Evolutionary conservation across 2,329 filamentous ascomycete species (phyloP), one percentile per base, ranked within the genome.

Genomic region (Aspergillus neoniger): DNA sequence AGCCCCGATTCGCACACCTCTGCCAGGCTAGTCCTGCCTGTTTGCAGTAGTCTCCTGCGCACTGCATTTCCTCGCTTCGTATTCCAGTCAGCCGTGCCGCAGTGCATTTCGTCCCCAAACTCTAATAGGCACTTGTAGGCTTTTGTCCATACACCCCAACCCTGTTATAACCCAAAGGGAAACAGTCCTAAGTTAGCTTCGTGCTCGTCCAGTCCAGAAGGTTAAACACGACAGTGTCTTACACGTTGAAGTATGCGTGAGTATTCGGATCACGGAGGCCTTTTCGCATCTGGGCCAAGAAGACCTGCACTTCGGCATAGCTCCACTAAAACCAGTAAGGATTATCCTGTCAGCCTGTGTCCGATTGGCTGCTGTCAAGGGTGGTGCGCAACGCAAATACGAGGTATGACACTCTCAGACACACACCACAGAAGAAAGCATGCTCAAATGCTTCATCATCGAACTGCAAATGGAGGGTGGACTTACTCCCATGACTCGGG

Each of bases 401-500:
- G 12, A 21, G 41, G 39, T 28, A 10, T 23, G 30, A 32, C 10
- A 12, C 23, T 44, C 41, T n/a, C 19, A 28, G 17, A 44, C 25
- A 23, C 39, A 30, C 28, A 30, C 28, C 17, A 39, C 41, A 57
- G 17, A 47, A 49, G 23, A 55, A 47, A 32, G 9, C 39, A 28
- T 17, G 1, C 25, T 43, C n/a, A 7, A 47, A 4, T 19, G 6
- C 23, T 14, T 19, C 7, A 23, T 36, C 17, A n/a, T 30, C 25
- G 2, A 43, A 12, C 21, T 28, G 17, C 4, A n/a, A 50, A 32
- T 17, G 14, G 8, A 15, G 19, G 39, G 51, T 49, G 43, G 50
- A 64, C 64, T 69, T 62, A 65, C 70, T 57, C 71, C 70, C 65
- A 72, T 67, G 19, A 72, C 65, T 25, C 66, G 69, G 1, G 71